phyloP scores from a whole-genome alignment of 2,329 filamentous ascomycete genomes.

The Fusarium succisae region DNA sequence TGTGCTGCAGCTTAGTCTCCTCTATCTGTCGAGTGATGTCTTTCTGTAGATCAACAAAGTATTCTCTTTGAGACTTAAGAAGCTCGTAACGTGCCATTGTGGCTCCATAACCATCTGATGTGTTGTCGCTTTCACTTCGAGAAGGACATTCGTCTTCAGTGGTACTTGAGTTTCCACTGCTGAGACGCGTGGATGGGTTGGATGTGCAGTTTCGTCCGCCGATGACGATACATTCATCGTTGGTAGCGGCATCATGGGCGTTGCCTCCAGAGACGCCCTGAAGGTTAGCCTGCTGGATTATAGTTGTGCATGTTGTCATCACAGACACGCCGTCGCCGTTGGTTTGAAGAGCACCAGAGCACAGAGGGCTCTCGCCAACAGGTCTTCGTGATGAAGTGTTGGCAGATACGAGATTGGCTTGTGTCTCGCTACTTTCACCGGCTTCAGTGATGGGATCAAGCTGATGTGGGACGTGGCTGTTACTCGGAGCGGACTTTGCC shows the following conservation, averaged over 20 bases:
- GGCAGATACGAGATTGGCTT: background rate
- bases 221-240: background rate
- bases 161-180: background rate
- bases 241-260: background rate
- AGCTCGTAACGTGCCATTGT: background rate
- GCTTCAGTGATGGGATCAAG: conserved; percentile 10
- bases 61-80: background rate
- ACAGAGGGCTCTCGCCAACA: background rate
- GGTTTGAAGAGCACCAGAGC: background rate
- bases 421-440: background rate
- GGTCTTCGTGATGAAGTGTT: background rate
- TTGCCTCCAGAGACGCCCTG: background rate
- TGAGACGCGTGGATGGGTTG: background rate
- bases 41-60: background rate
- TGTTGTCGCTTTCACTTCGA: background rate
- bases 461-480: background rate
- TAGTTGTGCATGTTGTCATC: background rate
- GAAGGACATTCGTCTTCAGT: background rate
- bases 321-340: background rate
- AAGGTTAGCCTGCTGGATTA: background rate
- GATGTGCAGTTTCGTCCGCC: background rate
- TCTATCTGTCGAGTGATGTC: background rate
- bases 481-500: conserved; percentile 7
- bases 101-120: background rate
- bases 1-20: background rate